A percentile compares a stretch with the other conserved stretches of the same genome.
phyloP scores from a whole-genome alignment of 257 asterid genomes.

The Oldenlandia corymbosa region DNA sequence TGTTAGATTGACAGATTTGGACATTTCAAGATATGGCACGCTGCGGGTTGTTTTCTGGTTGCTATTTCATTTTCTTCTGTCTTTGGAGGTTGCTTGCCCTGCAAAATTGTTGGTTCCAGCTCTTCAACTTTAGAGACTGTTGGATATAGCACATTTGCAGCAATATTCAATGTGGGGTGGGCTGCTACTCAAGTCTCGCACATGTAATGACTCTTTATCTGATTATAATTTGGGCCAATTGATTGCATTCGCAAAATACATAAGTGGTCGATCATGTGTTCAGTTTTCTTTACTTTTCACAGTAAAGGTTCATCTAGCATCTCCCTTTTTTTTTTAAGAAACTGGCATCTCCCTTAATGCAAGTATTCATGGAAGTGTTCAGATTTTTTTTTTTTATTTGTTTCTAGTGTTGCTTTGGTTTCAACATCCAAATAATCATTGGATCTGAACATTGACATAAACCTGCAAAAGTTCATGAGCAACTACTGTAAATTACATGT shows the following conservation, averaged over 20 bases:
- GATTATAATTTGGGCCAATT: background rate
- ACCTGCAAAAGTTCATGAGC: background rate
- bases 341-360: background rate
- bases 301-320: background rate
- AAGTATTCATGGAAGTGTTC: background rate
- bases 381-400: background rate
- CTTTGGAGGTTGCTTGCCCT: constrained; percentile 91
- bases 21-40: constrained; percentile 82
- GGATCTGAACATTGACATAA: background rate
- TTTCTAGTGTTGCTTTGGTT: background rate
- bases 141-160: constrained; percentile 77
- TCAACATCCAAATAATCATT: background rate
- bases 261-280: background rate
- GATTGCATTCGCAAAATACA: background rate
- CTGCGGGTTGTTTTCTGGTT: constrained; percentile 69
- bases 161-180: constrained; percentile 87
- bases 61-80: constrained; percentile 87
- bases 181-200: constrained; percentile 98
- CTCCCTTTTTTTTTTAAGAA: no score
- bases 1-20: constrained; percentile 86
- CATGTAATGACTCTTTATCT: constrained; percentile 49
- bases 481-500: background rate
- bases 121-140: constrained; percentile 50
- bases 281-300: background rate
- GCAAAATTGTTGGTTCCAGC: constrained; percentile 64